phyloP scores from a whole-genome alignment of 495 filamentous ascomycete species.

The Astrothelium subdiscretum region DNA sequence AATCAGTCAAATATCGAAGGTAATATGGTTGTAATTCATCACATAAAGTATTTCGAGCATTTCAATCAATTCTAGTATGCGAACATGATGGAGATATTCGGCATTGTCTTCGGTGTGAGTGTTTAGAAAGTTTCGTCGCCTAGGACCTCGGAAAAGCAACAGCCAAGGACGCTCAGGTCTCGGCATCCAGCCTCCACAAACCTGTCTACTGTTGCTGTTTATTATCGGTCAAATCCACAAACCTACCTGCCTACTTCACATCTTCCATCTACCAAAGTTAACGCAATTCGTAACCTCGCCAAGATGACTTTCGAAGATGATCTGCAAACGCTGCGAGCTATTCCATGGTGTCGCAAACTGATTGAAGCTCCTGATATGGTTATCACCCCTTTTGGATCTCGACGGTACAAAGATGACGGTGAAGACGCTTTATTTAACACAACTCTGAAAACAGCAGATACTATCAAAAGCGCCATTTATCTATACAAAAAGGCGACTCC shows the following conservation, averaged over 20 bases:
- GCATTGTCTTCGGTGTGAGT: no score
- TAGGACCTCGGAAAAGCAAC: no score
- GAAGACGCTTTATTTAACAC: constrained; percentile 46
- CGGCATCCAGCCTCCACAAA: no score
- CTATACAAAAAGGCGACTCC: constrained; percentile 30
- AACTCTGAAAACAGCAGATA: constrained; percentile 41
- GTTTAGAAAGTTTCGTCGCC: neutral
- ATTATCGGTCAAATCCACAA: no score
- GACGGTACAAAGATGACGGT: constrained; percentile 30
- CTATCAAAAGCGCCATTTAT: constrained; percentile 39
- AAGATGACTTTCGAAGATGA: neutral
- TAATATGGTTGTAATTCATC: no score
- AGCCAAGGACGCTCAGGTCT: no score
- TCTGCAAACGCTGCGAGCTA: neutral
- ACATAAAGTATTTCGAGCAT: no score
- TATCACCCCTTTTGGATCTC: constrained; percentile 15
- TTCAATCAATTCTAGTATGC: no score
- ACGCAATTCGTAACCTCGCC: neutral
- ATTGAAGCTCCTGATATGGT: neutral
- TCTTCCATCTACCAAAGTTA: neutral
- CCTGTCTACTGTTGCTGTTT: no score
- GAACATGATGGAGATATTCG: no score
- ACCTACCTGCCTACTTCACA: neutral
- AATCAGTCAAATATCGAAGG: no score
- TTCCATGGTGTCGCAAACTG: neutral